Evolutionary conservation across 352 stramenopile species (phyloP), one percentile per base, ranked within the genome.

Genomic region (Pythium aphanidermatum): DNA sequence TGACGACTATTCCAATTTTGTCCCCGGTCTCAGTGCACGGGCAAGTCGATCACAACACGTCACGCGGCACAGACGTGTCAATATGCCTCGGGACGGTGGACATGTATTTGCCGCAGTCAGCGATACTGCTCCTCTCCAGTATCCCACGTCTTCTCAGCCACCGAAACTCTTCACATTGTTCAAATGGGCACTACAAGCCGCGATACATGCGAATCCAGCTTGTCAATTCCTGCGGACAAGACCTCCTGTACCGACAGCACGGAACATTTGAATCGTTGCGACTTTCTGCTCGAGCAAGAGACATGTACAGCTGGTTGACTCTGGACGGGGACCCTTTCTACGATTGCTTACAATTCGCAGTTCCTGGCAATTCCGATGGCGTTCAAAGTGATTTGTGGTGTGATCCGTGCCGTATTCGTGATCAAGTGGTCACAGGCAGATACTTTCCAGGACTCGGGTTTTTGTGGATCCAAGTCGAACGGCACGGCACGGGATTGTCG

Each of bases 231-330:
- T 54, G 51, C 13, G 66, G 65, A 12, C 37, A 55, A 17, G 48
- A 72, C 37, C 38, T 89, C 23, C 84, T 66, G 71, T 88, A 72
- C 48, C 72, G 74, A 7, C 81, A 92, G 58, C 61, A 72, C 45
- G 70, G 68, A 23, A 87, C 81, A 14, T 58, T 32, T 0, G 81
- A 92, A 51, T 65, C 62, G 21, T 61, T 88, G 8, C 26, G 49
- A 12, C 20, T 89, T 14, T n/a, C 32, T 30, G 31, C 57, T 17
- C 45, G 69, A 28, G 41, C 54, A 27, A 51, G 45, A 37, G 46
- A 66, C 4, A 53, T 60, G 2, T 92, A 92, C 47, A 91, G 81
- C 34, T 92, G 81, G 81, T 55, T 85, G 9, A 76, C 74, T 14
- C 40, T 70, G 0, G 13, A 45, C 1, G 32, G 47, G 11, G 51